These are phyloP conservation scores for Chernovozyma aurita DNA, from an alignment of 1,139 yeast species.

Conservation along the genomic window DNA sequence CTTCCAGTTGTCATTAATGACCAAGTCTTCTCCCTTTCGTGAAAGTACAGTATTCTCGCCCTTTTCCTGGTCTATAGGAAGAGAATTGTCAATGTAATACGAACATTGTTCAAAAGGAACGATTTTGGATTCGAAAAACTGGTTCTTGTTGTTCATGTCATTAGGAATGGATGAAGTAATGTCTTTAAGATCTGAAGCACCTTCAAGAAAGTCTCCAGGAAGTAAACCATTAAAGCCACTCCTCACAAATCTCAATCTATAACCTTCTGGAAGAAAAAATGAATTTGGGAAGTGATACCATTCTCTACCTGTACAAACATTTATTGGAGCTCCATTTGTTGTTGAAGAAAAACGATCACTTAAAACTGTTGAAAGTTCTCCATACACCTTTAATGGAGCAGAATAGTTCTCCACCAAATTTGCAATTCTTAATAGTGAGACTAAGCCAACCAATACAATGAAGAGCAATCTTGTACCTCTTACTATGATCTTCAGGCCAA, in stretches of 20 bases:
- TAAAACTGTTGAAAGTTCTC: slow-evolving; percentile 12
- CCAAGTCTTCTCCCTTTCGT: slow-evolving; percentile 6
- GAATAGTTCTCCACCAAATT: slow-evolving; percentile 52
- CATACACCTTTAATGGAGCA: slow-evolving; percentile 52
- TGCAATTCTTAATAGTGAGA: slow-evolving; percentile 36
- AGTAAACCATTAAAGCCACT: slow-evolving; percentile 83
- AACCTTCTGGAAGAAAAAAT: slow-evolving; percentile 61
- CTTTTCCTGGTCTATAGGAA: slow-evolving; percentile 21
- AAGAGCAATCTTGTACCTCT: slow-evolving; percentile 10
- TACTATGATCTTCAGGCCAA: too few relatives aligned
- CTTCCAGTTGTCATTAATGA: slow-evolving; percentile 33
- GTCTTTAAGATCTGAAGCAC: slow-evolving; percentile 14
- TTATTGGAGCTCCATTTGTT: too few relatives aligned
- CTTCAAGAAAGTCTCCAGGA: slow-evolving; percentile 79
- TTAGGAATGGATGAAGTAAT: slow-evolving; percentile 44
- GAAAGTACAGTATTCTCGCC: slow-evolving; percentile 23
- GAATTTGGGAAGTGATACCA: slow-evolving; percentile 95
- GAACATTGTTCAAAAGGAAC: slow-evolving; percentile 45
- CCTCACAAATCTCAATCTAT: slow-evolving; percentile 60
- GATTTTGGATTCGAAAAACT: slow-evolving; percentile 52
- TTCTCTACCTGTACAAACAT: slow-evolving; percentile 86
- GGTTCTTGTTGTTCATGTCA: slow-evolving; percentile 71
- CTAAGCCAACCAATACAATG: slow-evolving; percentile 16
- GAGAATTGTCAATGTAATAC: slow-evolving; percentile 54
- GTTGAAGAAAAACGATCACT: slow-evolving; percentile 4